A percentile compares a stretch with the other conserved stretches of the same genome.
Conservation (phyloP, 805 yeast genomes). For the Metschnikowia anglica region DNA sequence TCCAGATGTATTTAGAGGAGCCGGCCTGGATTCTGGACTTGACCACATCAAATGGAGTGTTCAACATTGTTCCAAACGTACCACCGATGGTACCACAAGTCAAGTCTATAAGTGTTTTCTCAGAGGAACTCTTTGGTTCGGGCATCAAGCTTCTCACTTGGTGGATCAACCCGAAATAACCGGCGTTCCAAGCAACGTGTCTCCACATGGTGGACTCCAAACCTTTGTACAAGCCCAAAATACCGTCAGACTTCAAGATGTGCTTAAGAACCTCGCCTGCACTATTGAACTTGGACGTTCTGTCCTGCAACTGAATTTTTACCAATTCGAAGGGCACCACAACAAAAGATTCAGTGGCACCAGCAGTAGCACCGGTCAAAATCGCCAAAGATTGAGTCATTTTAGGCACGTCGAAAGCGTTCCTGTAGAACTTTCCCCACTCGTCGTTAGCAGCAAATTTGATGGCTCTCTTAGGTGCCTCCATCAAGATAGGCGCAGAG, state of each 20-base stretch:
- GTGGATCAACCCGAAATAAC: slow-evolving; percentile 93
- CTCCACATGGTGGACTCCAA: slow-evolving; percentile 97
- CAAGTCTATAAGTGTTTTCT: slow-evolving; percentile 82
- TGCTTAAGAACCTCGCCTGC: slow-evolving; percentile 78
- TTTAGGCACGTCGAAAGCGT: slow-evolving; percentile 61
- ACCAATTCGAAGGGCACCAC: slow-evolving; percentile 97
- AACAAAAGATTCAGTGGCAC: slow-evolving; percentile 93
- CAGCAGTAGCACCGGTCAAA: slow-evolving; percentile 96
- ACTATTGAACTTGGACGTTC: slow-evolving; percentile 74
- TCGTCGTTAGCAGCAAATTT: slow-evolving; percentile 98
- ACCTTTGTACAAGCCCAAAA: slow-evolving; percentile 85
- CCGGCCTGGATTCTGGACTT: slow-evolving; percentile 96
- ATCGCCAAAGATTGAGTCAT: slow-evolving; percentile 83
- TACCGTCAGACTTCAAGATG: slow-evolving; percentile 74
- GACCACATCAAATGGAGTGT: slow-evolving; percentile 97
- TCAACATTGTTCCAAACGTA: slow-evolving; percentile 89
- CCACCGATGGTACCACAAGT: slow-evolving; percentile 96
- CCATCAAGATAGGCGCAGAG: slow-evolving; percentile 95
- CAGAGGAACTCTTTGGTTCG: slow-evolving; percentile 63
- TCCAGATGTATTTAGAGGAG: slow-evolving; percentile 87
- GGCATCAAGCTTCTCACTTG: slow-evolving; percentile 82
- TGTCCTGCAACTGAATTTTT: slow-evolving; percentile 93
- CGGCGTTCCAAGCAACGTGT: slow-evolving; percentile 96
- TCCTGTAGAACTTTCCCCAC: slow-evolving; percentile 83
- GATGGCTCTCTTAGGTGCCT: slow-evolving; percentile 98